Evolutionary conservation across 345 rosid genomes (phyloP).

Genomic region (Corymbia maculata): DNA sequence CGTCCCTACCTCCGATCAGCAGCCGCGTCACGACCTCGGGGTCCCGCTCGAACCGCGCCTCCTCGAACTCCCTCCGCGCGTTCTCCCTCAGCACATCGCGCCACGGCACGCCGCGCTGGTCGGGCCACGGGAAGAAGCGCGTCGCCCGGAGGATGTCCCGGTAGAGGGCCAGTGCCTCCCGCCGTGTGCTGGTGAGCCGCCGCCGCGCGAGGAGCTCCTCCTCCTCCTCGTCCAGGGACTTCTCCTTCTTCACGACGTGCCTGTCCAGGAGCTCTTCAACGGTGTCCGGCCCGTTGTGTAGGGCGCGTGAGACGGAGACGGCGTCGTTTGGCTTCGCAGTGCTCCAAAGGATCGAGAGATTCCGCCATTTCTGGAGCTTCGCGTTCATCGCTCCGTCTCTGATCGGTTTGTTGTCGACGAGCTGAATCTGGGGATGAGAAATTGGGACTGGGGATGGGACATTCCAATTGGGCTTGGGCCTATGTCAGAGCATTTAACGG

Average conservation of each 20-base stretch:
- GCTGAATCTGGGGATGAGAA: background rate
- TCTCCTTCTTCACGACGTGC: constrained; percentile 54
- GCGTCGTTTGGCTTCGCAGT: background rate
- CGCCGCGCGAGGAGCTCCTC: constrained; percentile 46
- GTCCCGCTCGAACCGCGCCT: constrained; percentile 71
- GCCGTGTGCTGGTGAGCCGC: constrained; percentile 55
- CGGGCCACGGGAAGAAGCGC: constrained; percentile 74
- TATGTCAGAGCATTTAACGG: background rate
- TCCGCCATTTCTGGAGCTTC: constrained; percentile 41
- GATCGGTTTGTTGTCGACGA: background rate
- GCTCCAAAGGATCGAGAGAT: constrained; percentile 1
- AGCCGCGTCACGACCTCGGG: constrained; percentile 68
- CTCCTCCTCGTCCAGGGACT: constrained; percentile 47
- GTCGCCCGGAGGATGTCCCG: constrained; percentile 80
- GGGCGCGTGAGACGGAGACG: background rate
- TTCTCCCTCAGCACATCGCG: constrained; percentile 69
- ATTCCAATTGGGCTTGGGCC: background rate
- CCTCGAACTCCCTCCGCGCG: constrained; percentile 82
- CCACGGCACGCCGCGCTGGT: constrained; percentile 65
- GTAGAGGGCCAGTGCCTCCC: constrained; percentile 76
- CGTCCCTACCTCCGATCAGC: constrained; percentile 77
- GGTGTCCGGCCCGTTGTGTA: constrained; percentile 80
- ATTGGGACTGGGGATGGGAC: background rate
- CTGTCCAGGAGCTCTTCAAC: constrained; percentile 74
- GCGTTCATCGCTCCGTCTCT: constrained; percentile 4